Evolutionary conservation across 192 early-diverging fungal species (phyloP), one percentile per base, ranked within the genome.

Genomic region (Backusella australiensis): DNA sequence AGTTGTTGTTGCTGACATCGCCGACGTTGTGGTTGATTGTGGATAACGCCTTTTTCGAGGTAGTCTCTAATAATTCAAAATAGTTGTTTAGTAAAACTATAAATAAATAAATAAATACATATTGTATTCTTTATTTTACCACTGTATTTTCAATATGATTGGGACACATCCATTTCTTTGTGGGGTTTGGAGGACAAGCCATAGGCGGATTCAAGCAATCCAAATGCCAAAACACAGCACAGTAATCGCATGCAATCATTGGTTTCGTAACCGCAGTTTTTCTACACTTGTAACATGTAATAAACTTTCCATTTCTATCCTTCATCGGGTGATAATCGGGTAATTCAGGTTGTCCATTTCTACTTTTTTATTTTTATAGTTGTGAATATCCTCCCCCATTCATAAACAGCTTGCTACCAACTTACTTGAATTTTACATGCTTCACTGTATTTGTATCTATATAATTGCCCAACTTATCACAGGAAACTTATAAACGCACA

Each of bases 151-250:
- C 84, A 11, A 71, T 76, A 67, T 89, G 88, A 17, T 85, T 86
- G 8, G 88, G 88, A 56, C 88, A 89, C 82, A 86, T 87, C 88
- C 88, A 89, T 67, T 85, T 87, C 49, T 77, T 82, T 23, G 78
- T 56, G 3, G 36, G 71, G 32, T 81, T 82, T 8, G 88, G 88
- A 49, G 86, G 75, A 23, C 74, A 77, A 15, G 85, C 77, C 83
- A 87, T 73, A 5, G 88, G 85, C 11, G 85, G 88, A 14, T 82
- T 80, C 21, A 87, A 65, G 69, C 88, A 89, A 46, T 89, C 88
- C 46, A 89, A 56, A 49, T 89, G 88, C 88, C 88, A 89, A 52
- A 82, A 78, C 7, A 87, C 53, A 32, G 83, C 69, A 65, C 88
- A 89, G 63, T 85, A 83, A 56, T 87, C 86, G 68, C 88, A 89